phyloP scores from a whole-genome alignment of 129 eudicot genomes.

The Ambrosia artemisiifolia region DNA sequence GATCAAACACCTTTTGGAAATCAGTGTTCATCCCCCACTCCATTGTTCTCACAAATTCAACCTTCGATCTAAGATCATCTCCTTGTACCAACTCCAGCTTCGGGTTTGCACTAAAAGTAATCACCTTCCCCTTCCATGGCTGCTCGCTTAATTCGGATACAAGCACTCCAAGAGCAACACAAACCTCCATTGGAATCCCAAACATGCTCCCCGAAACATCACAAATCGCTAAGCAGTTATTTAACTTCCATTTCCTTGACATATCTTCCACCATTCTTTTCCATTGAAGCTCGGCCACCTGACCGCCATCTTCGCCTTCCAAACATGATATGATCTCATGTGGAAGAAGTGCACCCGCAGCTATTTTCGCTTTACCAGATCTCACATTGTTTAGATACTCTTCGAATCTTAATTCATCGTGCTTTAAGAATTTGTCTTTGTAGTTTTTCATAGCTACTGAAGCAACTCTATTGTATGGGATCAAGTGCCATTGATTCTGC shows the following conservation, averaged over 20 bases:
- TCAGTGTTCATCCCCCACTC: conserved; percentile 29
- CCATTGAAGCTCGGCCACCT: conserved; percentile 32
- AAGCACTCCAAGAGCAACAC: conserved; percentile 30
- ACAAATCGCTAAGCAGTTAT: conserved; percentile 32
- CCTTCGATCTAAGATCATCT: conserved; percentile 29
- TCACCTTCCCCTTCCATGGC: conserved; percentile 36
- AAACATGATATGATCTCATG: conserved; percentile 20
- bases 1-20: conserved; percentile 31
- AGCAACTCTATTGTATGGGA: conserved; percentile 17
- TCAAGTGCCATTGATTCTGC: conserved; percentile 18
- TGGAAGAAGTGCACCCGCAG: conserved; percentile 14
- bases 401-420: not conserved
- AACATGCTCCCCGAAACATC: conserved; percentile 35
- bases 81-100: conserved; percentile 11
- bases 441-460: conserved; percentile 15
- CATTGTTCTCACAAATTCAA: conserved; percentile 4
- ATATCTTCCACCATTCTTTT: conserved; percentile 20
- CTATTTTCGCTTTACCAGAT: conserved; percentile 13
- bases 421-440: conserved; percentile 13
- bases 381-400: conserved; percentile 2
- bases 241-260: conserved; percentile 19
- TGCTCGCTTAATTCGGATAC: conserved; percentile 28
- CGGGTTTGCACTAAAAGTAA: conserved; percentile 24
- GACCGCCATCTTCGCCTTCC: conserved; percentile 15
- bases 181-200: conserved; percentile 27